Evolutionary conservation across 2,329 filamentous ascomycete species (phyloP).

Genomic region (Xylariaceae sp.): DNA sequence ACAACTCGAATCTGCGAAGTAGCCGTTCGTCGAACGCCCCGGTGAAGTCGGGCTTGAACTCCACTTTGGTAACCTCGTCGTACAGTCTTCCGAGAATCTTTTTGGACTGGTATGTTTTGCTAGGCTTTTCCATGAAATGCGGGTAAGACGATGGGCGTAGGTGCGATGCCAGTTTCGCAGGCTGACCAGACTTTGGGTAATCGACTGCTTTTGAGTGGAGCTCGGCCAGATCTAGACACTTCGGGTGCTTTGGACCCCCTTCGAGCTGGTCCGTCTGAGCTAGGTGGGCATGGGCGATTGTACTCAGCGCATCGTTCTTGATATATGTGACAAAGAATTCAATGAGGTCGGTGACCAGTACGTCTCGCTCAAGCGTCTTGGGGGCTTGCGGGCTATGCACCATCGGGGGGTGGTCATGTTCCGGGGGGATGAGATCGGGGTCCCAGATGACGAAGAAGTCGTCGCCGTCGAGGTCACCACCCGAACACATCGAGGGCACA

Average conservation of each 20-base stretch:
- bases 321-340: conserved; percentile 89
- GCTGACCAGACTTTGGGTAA: conserved; percentile 82
- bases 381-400: conserved; percentile 58
- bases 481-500: conserved; percentile 89
- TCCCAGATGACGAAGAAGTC: conserved; percentile 97
- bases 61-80: conserved; percentile 61
- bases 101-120: conserved; percentile 57
- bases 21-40: conserved; percentile 72
- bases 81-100: conserved; percentile 78
- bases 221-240: conserved; percentile 69
- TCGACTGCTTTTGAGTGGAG: conserved; percentile 91
- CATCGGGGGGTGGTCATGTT: conserved; percentile 70
- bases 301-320: conserved; percentile 77
- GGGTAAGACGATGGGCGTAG: conserved; percentile 64
- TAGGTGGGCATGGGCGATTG: conserved; percentile 78
- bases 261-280: conserved; percentile 63
- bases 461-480: conserved; percentile 91
- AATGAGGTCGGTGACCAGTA: conserved; percentile 67
- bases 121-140: conserved; percentile 77
- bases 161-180: conserved; percentile 59
- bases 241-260: conserved; percentile 59
- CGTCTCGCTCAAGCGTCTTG: conserved; percentile 52
- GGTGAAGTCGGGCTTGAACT: conserved; percentile 69
- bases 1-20: conserved; percentile 54
- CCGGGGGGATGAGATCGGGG: conserved; percentile 57